These are phyloP conservation scores for Triticum aestivum DNA, from an alignment of 176 grass and related monocot species.

Conservation along the genomic window IWGSC_CS_RefSeq_v2.1 NC_057799.1:24859004-24859503, in stretches of 20 bases:
- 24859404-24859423: no score
- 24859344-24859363: background rate
- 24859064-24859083: constrained; percentile 50
- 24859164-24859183: constrained; percentile 28
- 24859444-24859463: no score
- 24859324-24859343: background rate
- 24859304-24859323: background rate
- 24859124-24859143: background rate
- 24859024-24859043: background rate
- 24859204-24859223: constrained; percentile 16
- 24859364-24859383: no score
- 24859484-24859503: no score
- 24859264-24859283: constrained; percentile 49
- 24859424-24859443: no score
- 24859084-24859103: constrained; percentile 61
- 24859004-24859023: background rate
- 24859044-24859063: background rate
- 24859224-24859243: background rate
- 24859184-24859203: constrained; percentile 44
- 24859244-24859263: no score
- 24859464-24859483: no score
- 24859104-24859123: constrained; percentile 16
- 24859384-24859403: no score
- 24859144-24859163: constrained; percentile 45
- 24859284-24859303: background rate